A percentile compares a stretch with the other conserved stretches of the same genome.
These are phyloP conservation scores for Cadophora luteo-olivacea DNA, from an alignment of 2,329 filamentous ascomycete species.

Conservation along the genomic window DNA sequence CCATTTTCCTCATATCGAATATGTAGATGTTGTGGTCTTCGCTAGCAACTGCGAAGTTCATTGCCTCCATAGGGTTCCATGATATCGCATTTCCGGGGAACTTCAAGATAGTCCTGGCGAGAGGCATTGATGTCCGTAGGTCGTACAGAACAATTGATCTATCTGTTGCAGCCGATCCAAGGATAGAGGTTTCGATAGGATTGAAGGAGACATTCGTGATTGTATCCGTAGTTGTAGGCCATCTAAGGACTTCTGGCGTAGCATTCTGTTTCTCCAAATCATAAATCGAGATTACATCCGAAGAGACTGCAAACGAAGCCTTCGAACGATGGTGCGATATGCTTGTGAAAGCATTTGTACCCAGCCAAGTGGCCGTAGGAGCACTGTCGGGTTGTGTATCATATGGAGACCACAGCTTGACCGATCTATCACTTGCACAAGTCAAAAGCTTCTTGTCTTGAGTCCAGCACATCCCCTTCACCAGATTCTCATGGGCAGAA, in stretches of 20 bases:
- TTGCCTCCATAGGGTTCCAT: slow-evolving; percentile 97
- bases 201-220: slow-evolving; percentile 91
- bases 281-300: slow-evolving; percentile 83
- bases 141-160: slow-evolving; percentile 91
- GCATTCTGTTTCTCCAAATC: slow-evolving; percentile 83
- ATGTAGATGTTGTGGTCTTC: slow-evolving; percentile 73
- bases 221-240: slow-evolving; percentile 89
- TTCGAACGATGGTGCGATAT: slow-evolving; percentile 82
- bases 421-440: slow-evolving; percentile 82
- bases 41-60: slow-evolving; percentile 91
- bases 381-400: slow-evolving; percentile 69
- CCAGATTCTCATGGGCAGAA: slow-evolving; percentile 89
- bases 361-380: slow-evolving; percentile 86
- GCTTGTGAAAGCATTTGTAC: slow-evolving; percentile 80
- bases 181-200: slow-evolving; percentile 88
- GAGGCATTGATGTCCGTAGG: slow-evolving; percentile 81
- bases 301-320: slow-evolving; percentile 81
- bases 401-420: slow-evolving; percentile 94
- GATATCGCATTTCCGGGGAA: slow-evolving; percentile 84
- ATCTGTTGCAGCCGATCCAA: slow-evolving; percentile 86
- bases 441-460: slow-evolving; percentile 83
- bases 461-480: slow-evolving; percentile 92
- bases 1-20: slow-evolving; percentile 93
- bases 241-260: slow-evolving; percentile 81
- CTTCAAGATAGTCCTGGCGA: slow-evolving; percentile 80